Evolutionary conservation across 441 rosid species (phyloP).

Genomic region (Gossypium aridum): DNA sequence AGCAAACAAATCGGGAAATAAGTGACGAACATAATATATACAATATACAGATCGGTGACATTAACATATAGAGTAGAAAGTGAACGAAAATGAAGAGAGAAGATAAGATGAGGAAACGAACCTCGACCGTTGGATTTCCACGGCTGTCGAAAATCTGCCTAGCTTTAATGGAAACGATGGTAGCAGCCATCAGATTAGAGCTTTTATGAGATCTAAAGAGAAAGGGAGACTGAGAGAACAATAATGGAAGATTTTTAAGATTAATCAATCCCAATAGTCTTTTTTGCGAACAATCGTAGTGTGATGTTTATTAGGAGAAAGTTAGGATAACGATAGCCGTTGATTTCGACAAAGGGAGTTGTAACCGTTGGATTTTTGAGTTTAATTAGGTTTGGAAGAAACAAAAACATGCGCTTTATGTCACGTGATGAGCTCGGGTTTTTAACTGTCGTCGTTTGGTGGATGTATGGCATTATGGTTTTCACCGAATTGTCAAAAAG

Average conservation of each 20-base stretch:
- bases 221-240: background rate
- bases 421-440: background rate
- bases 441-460: background rate
- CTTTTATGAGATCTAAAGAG: background rate
- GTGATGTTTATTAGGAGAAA: background rate
- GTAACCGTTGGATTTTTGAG: background rate
- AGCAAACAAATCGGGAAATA: background rate
- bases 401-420: background rate
- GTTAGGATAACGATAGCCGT: background rate
- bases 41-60: background rate
- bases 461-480: background rate
- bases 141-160: slow-evolving; percentile 97
- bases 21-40: background rate
- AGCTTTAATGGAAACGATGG: slow-evolving; percentile 56
- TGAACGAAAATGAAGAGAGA: background rate
- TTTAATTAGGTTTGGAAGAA: background rate
- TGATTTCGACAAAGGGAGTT: background rate
- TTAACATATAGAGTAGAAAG: slow-evolving; percentile 10
- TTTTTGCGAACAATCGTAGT: background rate
- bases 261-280: background rate
- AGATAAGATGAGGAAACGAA: slow-evolving; percentile 17
- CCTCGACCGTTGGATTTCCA: slow-evolving; percentile 95
- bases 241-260: background rate
- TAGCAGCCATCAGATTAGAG: slow-evolving; percentile 35
- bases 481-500: too few species aligned